Evolutionary conservation across 495 filamentous ascomycete genomes (phyloP), one percentile per base, ranked within the genome.

Genomic region (Talaromyces stipitatus): DNA sequence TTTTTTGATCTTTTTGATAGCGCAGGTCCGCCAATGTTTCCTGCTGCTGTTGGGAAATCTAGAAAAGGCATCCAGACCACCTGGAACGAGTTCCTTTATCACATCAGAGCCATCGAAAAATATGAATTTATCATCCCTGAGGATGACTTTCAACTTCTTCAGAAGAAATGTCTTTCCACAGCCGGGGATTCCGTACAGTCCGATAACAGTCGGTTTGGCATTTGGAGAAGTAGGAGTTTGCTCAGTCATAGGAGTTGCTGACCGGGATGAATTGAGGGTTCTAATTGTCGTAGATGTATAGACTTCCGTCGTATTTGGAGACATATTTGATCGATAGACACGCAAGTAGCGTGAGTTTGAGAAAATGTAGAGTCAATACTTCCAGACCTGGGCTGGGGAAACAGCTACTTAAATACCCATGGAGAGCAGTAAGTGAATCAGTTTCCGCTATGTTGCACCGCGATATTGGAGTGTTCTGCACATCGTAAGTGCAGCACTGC

Each of bases 181-280:
- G 16, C 83, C 85, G 5, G 84, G 72, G 55, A 87, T 14, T 22
- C 82, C 85, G 61, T 86, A 87, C 9, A 87, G 43, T 20, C 85
- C 84, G 16, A 87, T 64, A 26, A 87, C 64, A 11, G 36, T 41
- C 36, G 16, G 36, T 11, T 41, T 11, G 14, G 36, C 36, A 41
- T 11, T 41, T n/a, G n/a, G n/a, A n/a, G n/a, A n/a, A 14, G 16
- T 41, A 41, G 4, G 36, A 41, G 36, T 12, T 7, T 6, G 30
- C 7, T 12, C 7, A 12, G 30, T 33, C 30, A 6, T 7, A 33
- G 30, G 7, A 12, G 30, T 33, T 12, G 12, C 12, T n/a, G n/a
- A n/a, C n/a, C n/a, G n/a, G n/a, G n/a, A n/a, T n/a, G n/a, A n/a
- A 12, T 33, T 12, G 30, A 7, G 30, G 7, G 12, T 33, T 6